phyloP scores from a whole-genome alignment of 2,329 filamentous ascomycete species.

The Stachybotrys chartarum region DNA sequence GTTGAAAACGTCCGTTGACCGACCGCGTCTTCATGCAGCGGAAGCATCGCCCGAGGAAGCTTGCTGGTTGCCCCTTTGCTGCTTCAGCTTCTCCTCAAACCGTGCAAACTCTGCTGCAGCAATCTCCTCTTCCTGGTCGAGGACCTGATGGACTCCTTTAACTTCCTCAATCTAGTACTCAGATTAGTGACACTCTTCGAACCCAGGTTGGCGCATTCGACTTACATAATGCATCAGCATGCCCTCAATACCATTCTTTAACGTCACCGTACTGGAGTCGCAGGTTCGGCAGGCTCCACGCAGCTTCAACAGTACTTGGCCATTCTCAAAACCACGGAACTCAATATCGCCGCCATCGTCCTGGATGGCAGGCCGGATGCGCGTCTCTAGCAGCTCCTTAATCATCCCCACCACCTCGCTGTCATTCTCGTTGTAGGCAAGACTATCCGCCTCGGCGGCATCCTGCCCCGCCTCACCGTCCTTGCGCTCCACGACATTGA shows the following conservation, averaged over 20 bases:
- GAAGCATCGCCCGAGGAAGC: not conserved
- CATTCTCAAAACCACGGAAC: conserved; percentile 77
- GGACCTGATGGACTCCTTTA: conserved; percentile 80
- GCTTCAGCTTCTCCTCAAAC: conserved; percentile 77
- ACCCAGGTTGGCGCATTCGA: conserved; percentile 13
- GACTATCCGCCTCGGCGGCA: conserved; percentile 51
- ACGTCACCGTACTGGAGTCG: conserved; percentile 90
- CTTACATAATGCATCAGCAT: conserved; percentile 96
- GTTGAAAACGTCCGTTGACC: not conserved
- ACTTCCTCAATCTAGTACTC: conserved; percentile 79
- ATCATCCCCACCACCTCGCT: conserved; percentile 97
- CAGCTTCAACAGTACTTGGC: conserved; percentile 78
- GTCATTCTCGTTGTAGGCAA: conserved; percentile 84
- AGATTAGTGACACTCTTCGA: conserved; percentile 17
- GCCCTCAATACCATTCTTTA: conserved; percentile 96
- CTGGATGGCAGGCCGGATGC: conserved; percentile 91
- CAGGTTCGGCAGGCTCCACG: conserved; percentile 91
- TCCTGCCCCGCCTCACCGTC: conserved; percentile 35
- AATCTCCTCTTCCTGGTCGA: conserved; percentile 89
- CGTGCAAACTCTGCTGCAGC: conserved; percentile 82
- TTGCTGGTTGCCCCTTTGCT: conserved; percentile 36
- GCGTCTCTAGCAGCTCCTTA: conserved; percentile 91
- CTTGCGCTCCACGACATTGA: conserved; percentile 61
- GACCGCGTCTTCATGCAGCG: not conserved
- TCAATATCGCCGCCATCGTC: conserved; percentile 98